Percentiles rank a stretch among this genome's conserved stretches.
phyloP scores from a whole-genome alignment of 2,329 filamentous ascomycete species.

The Chrysoporthe puriensis region DNA sequence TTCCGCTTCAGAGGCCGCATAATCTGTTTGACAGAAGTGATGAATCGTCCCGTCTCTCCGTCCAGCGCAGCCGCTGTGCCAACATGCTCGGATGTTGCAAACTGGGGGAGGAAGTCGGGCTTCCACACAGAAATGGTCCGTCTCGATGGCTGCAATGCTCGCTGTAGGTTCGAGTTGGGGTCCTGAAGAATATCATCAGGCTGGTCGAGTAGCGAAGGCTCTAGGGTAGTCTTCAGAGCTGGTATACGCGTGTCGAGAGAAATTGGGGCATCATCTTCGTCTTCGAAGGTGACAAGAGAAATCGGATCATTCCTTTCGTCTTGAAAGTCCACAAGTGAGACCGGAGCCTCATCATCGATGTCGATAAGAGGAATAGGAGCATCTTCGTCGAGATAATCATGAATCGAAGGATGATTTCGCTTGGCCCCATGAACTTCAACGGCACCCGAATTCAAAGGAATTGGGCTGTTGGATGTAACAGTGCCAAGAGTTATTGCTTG shows the following conservation, averaged over 20 bases:
- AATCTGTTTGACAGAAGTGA: conserved; percentile 9
- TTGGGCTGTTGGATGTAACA: not conserved
- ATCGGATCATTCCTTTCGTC: not conserved
- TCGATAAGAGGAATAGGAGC: not conserved
- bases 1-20: conserved; percentile 10
- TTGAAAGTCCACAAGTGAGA: not conserved
- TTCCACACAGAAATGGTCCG: conserved; percentile 5
- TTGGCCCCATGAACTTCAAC: not conserved
- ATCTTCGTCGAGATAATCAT: not conserved
- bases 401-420: not conserved
- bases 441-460: not conserved
- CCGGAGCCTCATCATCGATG: not conserved
- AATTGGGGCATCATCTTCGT: not conserved
- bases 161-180: conserved; percentile 8
- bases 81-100: not conserved
- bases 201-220: conserved; percentile 11
- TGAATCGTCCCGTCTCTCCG: conserved; percentile 3
- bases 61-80: not conserved
- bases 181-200: conserved; percentile 9
- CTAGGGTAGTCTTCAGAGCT: not conserved
- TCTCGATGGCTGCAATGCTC: conserved; percentile 4
- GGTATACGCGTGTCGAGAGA: not conserved
- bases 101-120: not conserved
- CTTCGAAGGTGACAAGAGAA: not conserved
- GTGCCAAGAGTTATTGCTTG: too few species aligned